Evolutionary conservation across 257 asterid species (phyloP), one percentile per base, ranked within the genome.

Genomic region (Marsdenia floribunda): DNA sequence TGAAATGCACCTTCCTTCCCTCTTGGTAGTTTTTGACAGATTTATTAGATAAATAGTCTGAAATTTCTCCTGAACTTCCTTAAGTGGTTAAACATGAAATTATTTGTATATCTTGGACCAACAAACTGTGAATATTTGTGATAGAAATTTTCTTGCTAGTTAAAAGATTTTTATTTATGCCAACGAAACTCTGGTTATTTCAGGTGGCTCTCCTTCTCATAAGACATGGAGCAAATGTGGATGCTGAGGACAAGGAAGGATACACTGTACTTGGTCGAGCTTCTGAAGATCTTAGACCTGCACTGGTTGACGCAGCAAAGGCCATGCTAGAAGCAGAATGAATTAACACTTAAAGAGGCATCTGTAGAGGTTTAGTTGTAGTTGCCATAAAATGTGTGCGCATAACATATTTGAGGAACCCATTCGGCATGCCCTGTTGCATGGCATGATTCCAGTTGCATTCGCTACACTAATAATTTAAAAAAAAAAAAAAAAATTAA

Each of bases 211-310:
- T 94, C 72, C 97, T 94, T 42, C 96, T 92, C 63, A 86, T 94
- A 83, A 81, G 99, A 82, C 98, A 94, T 75, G 98, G 97, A 75
- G 98, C 99, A 53, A 83, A 89, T 65, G 98, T 94, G 77, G 99
- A 94, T 76, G 82, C 85, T 35, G 84, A 73, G 81, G 99, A 92
- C 86, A 89, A 90, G 81, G 99, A 94, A 87, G 99, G 91, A 3
- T 94, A 92, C 87, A 92, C 95, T 0, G 96, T 89, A 61, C 99
- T 94, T 69, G 98, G 88, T 50, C 90, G 93, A 60, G 98, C 99
- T 76, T 82, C 99, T 19, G 53, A 66, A 73, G 86, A 82, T 69
- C 80, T 94, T 70, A 90, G 97, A 33, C 90, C 96, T 2, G 72
- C 71, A 55, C 76, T 94, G 44, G 72, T 94, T 14, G 97, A 92